phyloP scores from a whole-genome alignment of 768 basidiomycete species.

The Mycena polygramma region DNA sequence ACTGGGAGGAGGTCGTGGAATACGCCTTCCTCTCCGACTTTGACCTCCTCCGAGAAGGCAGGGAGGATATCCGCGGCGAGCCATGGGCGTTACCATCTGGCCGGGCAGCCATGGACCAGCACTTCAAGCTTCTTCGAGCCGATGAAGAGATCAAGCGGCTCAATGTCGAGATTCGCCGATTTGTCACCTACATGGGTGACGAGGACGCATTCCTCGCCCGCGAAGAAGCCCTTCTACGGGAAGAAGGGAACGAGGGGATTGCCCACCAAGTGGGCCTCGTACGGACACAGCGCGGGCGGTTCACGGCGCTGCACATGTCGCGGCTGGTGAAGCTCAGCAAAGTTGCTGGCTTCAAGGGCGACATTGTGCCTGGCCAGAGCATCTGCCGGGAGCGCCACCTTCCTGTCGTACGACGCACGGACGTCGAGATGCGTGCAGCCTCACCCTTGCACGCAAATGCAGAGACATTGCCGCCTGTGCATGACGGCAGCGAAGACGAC shows the following conservation, averaged over 20 bases:
- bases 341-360: too few species aligned
- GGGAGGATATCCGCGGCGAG: constrained; percentile 30
- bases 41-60: constrained; percentile 32
- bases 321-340: too few species aligned
- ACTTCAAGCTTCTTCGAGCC: constrained; percentile 38
- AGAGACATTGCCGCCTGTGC: too few species aligned
- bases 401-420: too few species aligned
- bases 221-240: constrained; percentile 11
- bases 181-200: constrained; percentile 38
- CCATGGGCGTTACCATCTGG: constrained; percentile 34
- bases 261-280: too few species aligned
- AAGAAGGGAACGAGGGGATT: not conserved
- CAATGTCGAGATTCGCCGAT: constrained; percentile 41
- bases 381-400: too few species aligned
- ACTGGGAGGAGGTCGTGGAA: constrained; percentile 43
- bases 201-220: constrained; percentile 20
- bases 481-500: too few species aligned
- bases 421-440: too few species aligned
- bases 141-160: constrained; percentile 41
- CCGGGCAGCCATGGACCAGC: constrained; percentile 30
- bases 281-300: too few species aligned
- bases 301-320: too few species aligned
- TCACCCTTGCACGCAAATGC: too few species aligned
- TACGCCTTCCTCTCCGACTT: constrained; percentile 42
- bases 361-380: too few species aligned